A percentile compares a stretch with the other conserved stretches of the same genome.
phyloP scores from a whole-genome alignment of 2,329 filamentous ascomycete species.

The Aspergillus clavatus region DNA sequence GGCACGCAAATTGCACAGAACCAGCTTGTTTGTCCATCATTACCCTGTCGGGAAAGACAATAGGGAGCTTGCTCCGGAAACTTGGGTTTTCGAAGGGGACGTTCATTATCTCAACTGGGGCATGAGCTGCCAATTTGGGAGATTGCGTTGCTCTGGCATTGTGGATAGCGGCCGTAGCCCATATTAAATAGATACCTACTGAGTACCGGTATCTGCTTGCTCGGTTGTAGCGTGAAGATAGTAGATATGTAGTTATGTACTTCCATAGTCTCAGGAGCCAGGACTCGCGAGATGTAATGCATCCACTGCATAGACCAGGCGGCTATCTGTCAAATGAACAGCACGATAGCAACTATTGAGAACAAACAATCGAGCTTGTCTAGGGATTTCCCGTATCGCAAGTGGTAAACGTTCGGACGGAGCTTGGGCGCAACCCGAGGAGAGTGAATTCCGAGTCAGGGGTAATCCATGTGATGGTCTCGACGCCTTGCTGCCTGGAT shows the following conservation, averaged over 20 bases:
- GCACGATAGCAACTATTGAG: not conserved
- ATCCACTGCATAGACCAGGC: not conserved
- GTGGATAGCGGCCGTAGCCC: no score
- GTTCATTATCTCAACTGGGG: not conserved
- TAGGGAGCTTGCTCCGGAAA: not conserved
- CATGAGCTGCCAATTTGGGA: not conserved
- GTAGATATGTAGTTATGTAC: not conserved
- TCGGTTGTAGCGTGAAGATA: not conserved
- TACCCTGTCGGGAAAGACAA: not conserved
- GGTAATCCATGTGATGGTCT: no score
- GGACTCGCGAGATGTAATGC: no score
- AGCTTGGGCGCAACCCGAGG: no score
- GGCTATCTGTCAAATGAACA: not conserved
- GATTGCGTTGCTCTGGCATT: not conserved
- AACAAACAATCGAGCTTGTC: no score
- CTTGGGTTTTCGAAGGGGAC: not conserved
- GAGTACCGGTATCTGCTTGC: no score
- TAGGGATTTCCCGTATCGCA: not conserved
- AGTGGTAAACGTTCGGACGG: not conserved
- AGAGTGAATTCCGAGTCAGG: not conserved
- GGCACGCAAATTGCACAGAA: constrained; percentile 5
- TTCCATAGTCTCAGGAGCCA: no score
- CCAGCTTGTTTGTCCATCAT: not conserved
- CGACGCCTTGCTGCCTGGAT: not conserved
- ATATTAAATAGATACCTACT: no score